Percentiles rank a stretch among this genome's conserved stretches.
Conservation (phyloP, 2,329 filamentous ascomycete genomes). For the Trichophyton rubrum region DNA sequence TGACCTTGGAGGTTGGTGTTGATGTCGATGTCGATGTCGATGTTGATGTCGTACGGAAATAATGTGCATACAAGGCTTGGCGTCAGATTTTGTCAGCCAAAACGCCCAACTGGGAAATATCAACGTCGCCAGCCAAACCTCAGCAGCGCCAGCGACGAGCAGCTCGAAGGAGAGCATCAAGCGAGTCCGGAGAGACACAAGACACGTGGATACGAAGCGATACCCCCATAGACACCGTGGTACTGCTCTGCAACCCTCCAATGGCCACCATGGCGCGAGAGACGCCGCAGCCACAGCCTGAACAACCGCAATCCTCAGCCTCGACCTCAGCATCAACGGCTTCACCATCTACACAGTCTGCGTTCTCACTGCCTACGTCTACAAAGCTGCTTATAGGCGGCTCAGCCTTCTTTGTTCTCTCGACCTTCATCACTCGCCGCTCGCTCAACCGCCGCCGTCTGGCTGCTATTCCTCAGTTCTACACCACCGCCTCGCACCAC, state of each 20-base stretch:
- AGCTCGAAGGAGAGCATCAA: background rate
- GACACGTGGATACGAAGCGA: background rate
- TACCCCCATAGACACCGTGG: background rate
- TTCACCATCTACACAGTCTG: conserved; percentile 4
- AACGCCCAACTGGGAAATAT: background rate
- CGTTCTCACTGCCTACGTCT: background rate
- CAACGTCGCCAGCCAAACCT: background rate
- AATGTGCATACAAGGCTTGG: background rate
- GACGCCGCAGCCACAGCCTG: background rate
- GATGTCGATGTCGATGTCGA: background rate
- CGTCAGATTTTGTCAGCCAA: background rate
- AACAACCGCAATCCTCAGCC: background rate
- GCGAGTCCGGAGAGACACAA: background rate
- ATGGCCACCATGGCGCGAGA: background rate
- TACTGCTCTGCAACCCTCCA: background rate
- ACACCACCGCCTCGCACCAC: conserved; percentile 39
- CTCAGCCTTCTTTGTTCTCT: conserved; percentile 60
- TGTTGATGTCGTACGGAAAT: background rate
- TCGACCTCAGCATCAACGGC: conserved; percentile 2
- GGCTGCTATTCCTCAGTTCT: conserved; percentile 57
- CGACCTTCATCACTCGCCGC: conserved; percentile 58
- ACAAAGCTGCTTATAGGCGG: conserved; percentile 56
- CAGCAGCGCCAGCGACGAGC: background rate
- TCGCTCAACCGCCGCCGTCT: conserved; percentile 52
- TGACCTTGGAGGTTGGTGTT: background rate